These are phyloP conservation scores for Chrysosporium keratinophilum DNA, from an alignment of 2,329 filamentous ascomycete species.

Conservation along the genomic window DNA sequence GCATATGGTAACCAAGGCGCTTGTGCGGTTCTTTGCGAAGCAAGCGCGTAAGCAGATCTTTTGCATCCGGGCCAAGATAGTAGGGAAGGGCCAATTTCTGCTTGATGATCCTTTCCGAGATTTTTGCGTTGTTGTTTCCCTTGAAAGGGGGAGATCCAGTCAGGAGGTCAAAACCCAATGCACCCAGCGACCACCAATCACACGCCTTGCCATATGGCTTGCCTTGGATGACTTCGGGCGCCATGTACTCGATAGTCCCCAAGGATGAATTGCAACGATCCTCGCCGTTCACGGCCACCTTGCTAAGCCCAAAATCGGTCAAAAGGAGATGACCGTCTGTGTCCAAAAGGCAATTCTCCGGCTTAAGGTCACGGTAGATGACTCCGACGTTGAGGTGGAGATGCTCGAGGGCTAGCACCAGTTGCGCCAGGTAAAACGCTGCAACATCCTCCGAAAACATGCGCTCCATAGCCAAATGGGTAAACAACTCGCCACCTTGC, in stretches of 20 bases:
- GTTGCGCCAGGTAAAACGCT: conserved; percentile 97
- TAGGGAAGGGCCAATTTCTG: conserved; percentile 84
- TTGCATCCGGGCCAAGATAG: conserved; percentile 81
- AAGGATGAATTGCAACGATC: conserved; percentile 76
- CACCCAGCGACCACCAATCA: conserved; percentile 98
- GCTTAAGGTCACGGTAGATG: conserved; percentile 93
- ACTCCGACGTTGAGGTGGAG: conserved; percentile 86
- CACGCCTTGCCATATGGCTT: conserved; percentile 87
- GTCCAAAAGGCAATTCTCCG: conserved; percentile 92
- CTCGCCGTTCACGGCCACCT: conserved; percentile 68
- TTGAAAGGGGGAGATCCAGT: conserved; percentile 87
- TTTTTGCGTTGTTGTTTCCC: conserved; percentile 84
- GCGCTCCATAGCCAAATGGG: conserved; percentile 82
- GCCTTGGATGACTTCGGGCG: conserved; percentile 81
- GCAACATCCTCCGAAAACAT: conserved; percentile 88
- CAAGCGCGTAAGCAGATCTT: conserved; percentile 82
- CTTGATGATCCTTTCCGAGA: conserved; percentile 90
- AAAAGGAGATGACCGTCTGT: conserved; percentile 82
- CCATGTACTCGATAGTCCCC: conserved; percentile 98
- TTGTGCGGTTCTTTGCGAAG: conserved; percentile 87
- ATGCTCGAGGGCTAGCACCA: conserved; percentile 87
- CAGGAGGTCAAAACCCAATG: conserved; percentile 81
- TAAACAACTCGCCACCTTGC: conserved; percentile 91
- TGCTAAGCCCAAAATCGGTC: conserved; percentile 94
- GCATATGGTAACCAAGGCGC: conserved; percentile 77